Evolutionary conservation across 2,329 filamentous ascomycete genomes (phyloP).

Genomic region (Aureobasidium sp.): DNA sequence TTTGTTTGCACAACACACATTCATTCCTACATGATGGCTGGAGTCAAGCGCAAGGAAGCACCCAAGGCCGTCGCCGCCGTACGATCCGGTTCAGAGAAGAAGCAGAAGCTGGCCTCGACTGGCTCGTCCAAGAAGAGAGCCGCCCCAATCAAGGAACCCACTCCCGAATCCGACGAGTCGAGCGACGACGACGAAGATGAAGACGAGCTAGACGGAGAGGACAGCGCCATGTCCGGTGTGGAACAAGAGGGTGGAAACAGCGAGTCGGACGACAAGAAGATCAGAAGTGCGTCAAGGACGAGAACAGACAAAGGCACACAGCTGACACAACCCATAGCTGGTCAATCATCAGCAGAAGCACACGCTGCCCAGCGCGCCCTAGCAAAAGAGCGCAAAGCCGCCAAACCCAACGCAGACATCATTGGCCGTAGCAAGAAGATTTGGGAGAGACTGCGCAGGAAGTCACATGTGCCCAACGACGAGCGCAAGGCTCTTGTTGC

Average conservation of each 20-base stretch:
- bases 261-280: conserved; percentile 13
- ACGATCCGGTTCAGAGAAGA: conserved; percentile 23
- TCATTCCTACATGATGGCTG: conserved; percentile 23
- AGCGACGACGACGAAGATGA: conserved; percentile 12
- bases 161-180: conserved; percentile 7
- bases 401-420: conserved; percentile 86
- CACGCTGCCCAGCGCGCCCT: conserved; percentile 90
- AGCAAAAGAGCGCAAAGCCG: conserved; percentile 78
- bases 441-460: conserved; percentile 87
- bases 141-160: background rate
- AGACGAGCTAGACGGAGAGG: conserved; percentile 4
- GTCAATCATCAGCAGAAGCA: conserved; percentile 68
- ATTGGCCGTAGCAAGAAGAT: conserved; percentile 88
- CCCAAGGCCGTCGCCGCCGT: conserved; percentile 26
- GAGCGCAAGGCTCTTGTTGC: conserved; percentile 80
- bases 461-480: conserved; percentile 84
- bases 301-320: background rate
- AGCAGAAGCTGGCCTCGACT: conserved; percentile 31
- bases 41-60: conserved; percentile 32
- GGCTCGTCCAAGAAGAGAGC: conserved; percentile 8
- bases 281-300: conserved; percentile 12
- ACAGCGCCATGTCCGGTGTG: conserved; percentile 3
- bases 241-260: conserved; percentile 8
- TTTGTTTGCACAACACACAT: background rate
- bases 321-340: conserved; percentile 3